A percentile compares a stretch with the other conserved stretches of the same genome.
These are phyloP conservation scores for Lactuca sativa DNA, from an alignment of 129 eudicot species.

Conservation along the genomic window DNA sequence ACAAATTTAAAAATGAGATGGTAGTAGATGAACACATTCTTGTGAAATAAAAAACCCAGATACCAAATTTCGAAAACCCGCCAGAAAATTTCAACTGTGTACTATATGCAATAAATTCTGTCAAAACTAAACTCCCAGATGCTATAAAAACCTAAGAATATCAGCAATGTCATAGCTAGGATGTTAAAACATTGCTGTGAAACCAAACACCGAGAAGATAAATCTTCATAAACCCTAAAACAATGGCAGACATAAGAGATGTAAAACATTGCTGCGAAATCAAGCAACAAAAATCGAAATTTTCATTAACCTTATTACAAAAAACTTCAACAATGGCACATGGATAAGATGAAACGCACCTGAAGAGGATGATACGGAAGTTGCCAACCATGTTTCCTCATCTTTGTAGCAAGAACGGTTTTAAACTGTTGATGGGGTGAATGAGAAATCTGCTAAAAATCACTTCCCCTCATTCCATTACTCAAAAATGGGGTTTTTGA, in stretches of 20 bases:
- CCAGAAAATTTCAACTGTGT: slow-evolving; percentile 1
- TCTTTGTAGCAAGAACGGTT: slow-evolving; percentile 37
- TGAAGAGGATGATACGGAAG: slow-evolving; percentile 99
- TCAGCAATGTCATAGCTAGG: background rate
- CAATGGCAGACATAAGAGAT: background rate
- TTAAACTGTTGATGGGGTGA: background rate
- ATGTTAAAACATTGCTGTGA: background rate
- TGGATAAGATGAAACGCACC: slow-evolving; percentile 37
- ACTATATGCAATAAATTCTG: background rate
- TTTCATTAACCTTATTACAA: slow-evolving; percentile 15
- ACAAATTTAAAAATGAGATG: background rate
- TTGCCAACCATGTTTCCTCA: slow-evolving; percentile 99
- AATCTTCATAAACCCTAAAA: background rate
- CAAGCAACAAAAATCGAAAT: slow-evolving; percentile 16
- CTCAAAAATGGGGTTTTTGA: background rate
- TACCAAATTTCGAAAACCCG: background rate
- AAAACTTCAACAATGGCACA: background rate
- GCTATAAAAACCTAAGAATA: background rate
- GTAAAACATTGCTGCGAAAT: background rate
- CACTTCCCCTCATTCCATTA: slow-evolving; percentile 21
- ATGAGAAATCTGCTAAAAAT: background rate
- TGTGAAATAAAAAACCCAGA: slow-evolving; percentile 6
- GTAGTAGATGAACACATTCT: slow-evolving; percentile 11
- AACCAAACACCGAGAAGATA: slow-evolving; percentile 8
- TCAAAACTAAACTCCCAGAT: background rate